Percentiles rank a stretch among this genome's conserved stretches.
Evolutionary conservation across 208 protist species (phyloP).

Genomic region (Naegleria gruberi): DNA sequence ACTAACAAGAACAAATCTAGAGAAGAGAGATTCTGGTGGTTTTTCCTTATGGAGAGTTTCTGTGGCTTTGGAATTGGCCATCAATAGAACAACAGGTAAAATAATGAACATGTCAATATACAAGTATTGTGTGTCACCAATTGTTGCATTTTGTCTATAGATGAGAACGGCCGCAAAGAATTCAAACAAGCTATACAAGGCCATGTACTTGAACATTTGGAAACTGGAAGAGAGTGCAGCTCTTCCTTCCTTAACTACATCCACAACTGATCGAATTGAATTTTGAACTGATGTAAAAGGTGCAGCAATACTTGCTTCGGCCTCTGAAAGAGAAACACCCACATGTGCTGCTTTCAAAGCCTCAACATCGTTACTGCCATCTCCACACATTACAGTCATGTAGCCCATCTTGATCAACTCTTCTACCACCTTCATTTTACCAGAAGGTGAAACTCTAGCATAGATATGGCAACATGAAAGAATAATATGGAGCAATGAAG

Average conservation of each 20-base stretch:
- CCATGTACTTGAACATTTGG: slow-evolving; percentile 36
- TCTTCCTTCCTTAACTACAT: slow-evolving; percentile 29
- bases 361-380: slow-evolving; percentile 34
- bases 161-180: slow-evolving; percentile 15
- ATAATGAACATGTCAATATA: slow-evolving; percentile 6
- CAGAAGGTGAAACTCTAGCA: slow-evolving; percentile 24
- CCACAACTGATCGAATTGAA: slow-evolving; percentile 10
- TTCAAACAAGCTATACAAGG: slow-evolving; percentile 30
- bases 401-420: not conserved
- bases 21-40: slow-evolving; percentile 21
- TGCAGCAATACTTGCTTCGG: slow-evolving; percentile 35
- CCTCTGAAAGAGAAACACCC: slow-evolving; percentile 28
- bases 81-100: slow-evolving; percentile 6
- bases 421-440: slow-evolving; percentile 29
- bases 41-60: not conserved
- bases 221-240: slow-evolving; percentile 21
- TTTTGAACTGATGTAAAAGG: slow-evolving; percentile 20
- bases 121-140: slow-evolving; percentile 12
- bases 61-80: not conserved
- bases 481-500: not conserved
- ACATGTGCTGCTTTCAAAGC: slow-evolving; percentile 30
- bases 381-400: slow-evolving; percentile 32
- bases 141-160: not conserved
- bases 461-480: not conserved
- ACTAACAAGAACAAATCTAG: not conserved